Evolutionary conservation across 148 eudicot genomes (phyloP), one percentile per base, ranked within the genome.

Genomic region (Camellia granthamiana): DNA sequence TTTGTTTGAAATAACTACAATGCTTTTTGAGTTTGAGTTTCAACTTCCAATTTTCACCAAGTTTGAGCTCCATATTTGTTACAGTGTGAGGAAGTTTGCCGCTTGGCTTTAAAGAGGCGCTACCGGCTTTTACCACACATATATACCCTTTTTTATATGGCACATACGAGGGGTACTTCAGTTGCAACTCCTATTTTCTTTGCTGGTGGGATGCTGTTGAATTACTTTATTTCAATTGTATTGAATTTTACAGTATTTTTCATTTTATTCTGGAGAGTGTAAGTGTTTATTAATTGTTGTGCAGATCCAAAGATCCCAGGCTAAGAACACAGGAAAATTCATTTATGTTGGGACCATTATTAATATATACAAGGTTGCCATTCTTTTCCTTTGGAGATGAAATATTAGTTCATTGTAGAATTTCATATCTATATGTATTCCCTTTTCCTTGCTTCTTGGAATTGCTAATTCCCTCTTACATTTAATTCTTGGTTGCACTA

Each of bases 81-180:
- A 13, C 87, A 96, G 99, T 96, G 99, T 75, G 99, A 96, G 84
- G 95, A 93, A 87, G 99, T 96, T 61, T 96, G 97, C 81, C 98
- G 98, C 64, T 86, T 90, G 83, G 99, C 99, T 70, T 79, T 96
- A 79, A 88, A 81, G 90, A 91, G 99, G 87, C 95, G 99, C 16
- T 96, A 96, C 83, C 97, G 90, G 73, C 92, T 96, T 84, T 59
- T 96, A 72, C 97, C 97, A 11, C 99, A 96, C 84, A 88, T 96
- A 81, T 96, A 96, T 87, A 93, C 98, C 54, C 87, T 96, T 68
- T 93, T 96, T 86, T 96, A 96, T 87, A 71, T 92, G 85, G 97
- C 99, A 47, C 99, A 96, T 86, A 89, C 90, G n/a, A 89, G 56
- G 89, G 99, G 99, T 14, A 85, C 86, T 86, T 97, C 91, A n/a